Conservation (phyloP, 1,139 yeast genomes). For the Entelexis paramagnoliae region DNA sequence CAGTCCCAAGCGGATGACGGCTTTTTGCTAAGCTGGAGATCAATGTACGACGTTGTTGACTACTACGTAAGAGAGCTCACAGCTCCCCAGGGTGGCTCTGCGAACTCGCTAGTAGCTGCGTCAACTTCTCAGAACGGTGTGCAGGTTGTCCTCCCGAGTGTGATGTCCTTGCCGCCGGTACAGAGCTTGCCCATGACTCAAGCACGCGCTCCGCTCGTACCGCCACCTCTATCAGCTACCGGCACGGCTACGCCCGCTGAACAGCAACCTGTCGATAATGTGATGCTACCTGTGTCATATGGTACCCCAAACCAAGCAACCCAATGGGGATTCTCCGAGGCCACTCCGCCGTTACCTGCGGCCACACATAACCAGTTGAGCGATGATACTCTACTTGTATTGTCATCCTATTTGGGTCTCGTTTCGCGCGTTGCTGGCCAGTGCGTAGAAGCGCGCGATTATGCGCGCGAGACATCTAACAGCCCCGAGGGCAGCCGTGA, state of each 20-base stretch:
- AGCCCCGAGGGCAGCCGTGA: slow-evolving; percentile 3
- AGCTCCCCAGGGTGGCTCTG: neutral
- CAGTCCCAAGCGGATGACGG: slow-evolving; percentile 4
- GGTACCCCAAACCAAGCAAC: neutral
- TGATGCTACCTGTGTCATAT: neutral
- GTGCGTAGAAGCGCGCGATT: slow-evolving; percentile 31
- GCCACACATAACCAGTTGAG: slow-evolving; percentile 38
- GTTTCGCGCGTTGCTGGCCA: slow-evolving; percentile 43
- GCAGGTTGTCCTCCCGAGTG: slow-evolving; percentile 1
- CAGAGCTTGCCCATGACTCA: neutral
- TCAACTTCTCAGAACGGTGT: neutral
- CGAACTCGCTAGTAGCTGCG: neutral
- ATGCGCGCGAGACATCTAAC: slow-evolving; percentile 13
- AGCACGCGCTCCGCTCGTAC: neutral
- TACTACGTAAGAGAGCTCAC: slow-evolving; percentile 45
- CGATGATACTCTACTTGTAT: slow-evolving; percentile 68
- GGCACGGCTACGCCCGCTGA: neutral
- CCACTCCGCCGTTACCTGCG: slow-evolving; percentile 6
- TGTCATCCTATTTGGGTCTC: slow-evolving; percentile 59
- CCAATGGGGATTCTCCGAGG: neutral
- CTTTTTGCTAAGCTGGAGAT: slow-evolving; percentile 40
- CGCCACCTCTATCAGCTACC: neutral
- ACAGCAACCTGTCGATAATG: neutral
- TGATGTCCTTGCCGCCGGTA: slow-evolving; percentile 15
- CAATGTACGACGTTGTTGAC: slow-evolving; percentile 46